Conservation (phyloP, 148 eudicot genomes). For the Amaranthus cruentus region DNA sequence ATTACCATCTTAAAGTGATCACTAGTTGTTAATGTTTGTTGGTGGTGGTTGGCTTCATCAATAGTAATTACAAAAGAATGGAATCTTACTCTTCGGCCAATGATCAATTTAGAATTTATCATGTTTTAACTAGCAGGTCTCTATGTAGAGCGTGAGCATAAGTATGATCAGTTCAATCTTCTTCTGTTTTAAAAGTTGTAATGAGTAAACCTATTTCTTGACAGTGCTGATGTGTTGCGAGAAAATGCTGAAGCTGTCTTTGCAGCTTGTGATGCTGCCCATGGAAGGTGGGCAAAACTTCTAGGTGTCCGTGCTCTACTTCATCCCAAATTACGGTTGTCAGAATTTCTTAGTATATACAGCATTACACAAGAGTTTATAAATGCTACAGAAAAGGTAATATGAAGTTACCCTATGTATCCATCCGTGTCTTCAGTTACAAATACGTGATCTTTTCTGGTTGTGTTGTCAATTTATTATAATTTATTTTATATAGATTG, state of each 20-base stretch:
- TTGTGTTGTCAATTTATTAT: constrained; percentile 32
- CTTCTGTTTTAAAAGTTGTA: constrained; percentile 9
- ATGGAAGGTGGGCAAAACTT: constrained; percentile 99
- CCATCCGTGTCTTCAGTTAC: constrained; percentile 6
- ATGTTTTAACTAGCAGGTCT: neutral
- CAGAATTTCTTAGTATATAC: constrained; percentile 74
- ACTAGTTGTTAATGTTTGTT: neutral
- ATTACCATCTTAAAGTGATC: neutral
- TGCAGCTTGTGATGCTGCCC: constrained; percentile 98
- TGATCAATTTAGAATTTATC: neutral
- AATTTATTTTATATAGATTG: constrained; percentile 60
- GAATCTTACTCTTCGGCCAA: neutral
- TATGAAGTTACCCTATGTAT: neutral
- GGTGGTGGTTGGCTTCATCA: neutral
- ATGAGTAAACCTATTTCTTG: constrained; percentile 12
- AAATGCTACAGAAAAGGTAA: constrained; percentile 85
- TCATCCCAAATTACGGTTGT: constrained; percentile 83
- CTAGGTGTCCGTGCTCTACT: constrained; percentile 95
- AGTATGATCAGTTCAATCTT: neutral
- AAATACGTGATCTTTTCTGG: constrained; percentile 16
- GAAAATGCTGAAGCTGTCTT: constrained; percentile 97
- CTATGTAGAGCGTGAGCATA: neutral
- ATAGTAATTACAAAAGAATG: neutral
- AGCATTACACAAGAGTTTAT: constrained; percentile 86
- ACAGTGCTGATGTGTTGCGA: constrained; percentile 96